Conservation (phyloP, 73 alveolate species). For the Breviolum minutum region DNA sequence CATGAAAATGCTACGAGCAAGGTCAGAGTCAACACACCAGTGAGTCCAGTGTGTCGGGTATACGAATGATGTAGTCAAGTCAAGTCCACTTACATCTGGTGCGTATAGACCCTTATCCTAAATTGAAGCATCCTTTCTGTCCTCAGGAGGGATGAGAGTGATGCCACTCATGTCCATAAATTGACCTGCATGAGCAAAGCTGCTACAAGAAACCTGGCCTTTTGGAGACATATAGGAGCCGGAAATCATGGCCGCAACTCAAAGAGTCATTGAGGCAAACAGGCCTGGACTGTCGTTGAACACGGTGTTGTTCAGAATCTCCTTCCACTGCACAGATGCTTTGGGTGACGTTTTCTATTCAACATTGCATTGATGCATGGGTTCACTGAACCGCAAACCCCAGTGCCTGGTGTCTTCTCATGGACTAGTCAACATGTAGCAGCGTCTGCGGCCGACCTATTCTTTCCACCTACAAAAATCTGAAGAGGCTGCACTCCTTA, state of each 20-base stretch:
- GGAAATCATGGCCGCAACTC: too few relatives aligned
- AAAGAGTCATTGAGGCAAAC: neutral
- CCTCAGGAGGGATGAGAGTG: constrained; percentile 76
- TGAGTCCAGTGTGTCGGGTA: too few relatives aligned
- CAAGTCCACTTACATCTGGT: too few relatives aligned
- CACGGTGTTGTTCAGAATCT: constrained; percentile 76
- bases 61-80: too few relatives aligned
- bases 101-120: neutral
- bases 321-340: neutral
- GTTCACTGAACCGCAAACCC: neutral
- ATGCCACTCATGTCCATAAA: constrained; percentile 82
- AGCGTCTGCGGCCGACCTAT: too few relatives aligned
- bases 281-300: constrained; percentile 79
- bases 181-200: neutral
- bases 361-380: neutral
- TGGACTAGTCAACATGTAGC: too few relatives aligned
- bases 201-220: neutral
- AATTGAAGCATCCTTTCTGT: neutral
- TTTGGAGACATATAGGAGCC: too few relatives aligned
- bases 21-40: too few relatives aligned
- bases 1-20: too few relatives aligned
- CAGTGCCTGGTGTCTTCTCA: neutral
- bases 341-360: neutral
- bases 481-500: constrained; percentile 22
- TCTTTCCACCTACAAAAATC: neutral